These are phyloP conservation scores for Ophiostoma fasciatum DNA, from an alignment of 2,329 filamentous ascomycete species.

Conservation along the genomic window DNA sequence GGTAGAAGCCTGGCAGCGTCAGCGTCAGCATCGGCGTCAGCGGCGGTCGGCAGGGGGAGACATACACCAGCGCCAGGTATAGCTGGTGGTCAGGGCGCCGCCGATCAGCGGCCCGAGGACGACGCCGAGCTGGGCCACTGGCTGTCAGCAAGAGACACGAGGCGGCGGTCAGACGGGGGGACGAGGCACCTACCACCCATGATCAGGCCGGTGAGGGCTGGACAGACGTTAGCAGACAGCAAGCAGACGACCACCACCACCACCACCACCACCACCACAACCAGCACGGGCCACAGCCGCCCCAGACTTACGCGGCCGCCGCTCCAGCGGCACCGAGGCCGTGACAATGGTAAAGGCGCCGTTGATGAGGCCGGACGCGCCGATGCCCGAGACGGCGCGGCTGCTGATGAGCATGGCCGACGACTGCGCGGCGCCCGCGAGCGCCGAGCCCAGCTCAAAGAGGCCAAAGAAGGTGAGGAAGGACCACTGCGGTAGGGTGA, in stretches of 20 bases:
- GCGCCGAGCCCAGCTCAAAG: slow-evolving; percentile 39
- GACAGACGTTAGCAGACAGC: slow-evolving; percentile 8
- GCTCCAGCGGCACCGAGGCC: slow-evolving; percentile 22
- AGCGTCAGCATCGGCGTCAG: neutral
- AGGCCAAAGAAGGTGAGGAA: slow-evolving; percentile 28
- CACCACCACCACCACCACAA: no score
- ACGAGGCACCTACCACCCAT: slow-evolving; percentile 14
- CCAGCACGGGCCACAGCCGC: no score
- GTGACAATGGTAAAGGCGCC: slow-evolving; percentile 36
- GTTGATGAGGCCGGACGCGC: slow-evolving; percentile 35
- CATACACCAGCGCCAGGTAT: slow-evolving; percentile 31
- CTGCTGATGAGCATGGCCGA: slow-evolving; percentile 39
- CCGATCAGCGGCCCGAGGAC: slow-evolving; percentile 32
- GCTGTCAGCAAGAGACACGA: neutral
- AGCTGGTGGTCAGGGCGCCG: slow-evolving; percentile 24
- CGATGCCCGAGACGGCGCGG: slow-evolving; percentile 37
- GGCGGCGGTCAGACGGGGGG: no score
- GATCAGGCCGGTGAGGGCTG: slow-evolving; percentile 13
- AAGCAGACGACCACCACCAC: no score
- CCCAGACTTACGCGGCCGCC: slow-evolving; percentile 20
- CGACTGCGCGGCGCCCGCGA: slow-evolving; percentile 35
- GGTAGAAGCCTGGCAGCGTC: slow-evolving; percentile 23
- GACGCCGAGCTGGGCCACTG: slow-evolving; percentile 27
- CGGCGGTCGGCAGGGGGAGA: slow-evolving; percentile 10
- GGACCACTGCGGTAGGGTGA: no score